A percentile compares a stretch with the other conserved stretches of the same genome.
Evolutionary conservation across 352 stramenopile genomes (phyloP).

Genomic region (Halophytophthora polymorphica): DNA sequence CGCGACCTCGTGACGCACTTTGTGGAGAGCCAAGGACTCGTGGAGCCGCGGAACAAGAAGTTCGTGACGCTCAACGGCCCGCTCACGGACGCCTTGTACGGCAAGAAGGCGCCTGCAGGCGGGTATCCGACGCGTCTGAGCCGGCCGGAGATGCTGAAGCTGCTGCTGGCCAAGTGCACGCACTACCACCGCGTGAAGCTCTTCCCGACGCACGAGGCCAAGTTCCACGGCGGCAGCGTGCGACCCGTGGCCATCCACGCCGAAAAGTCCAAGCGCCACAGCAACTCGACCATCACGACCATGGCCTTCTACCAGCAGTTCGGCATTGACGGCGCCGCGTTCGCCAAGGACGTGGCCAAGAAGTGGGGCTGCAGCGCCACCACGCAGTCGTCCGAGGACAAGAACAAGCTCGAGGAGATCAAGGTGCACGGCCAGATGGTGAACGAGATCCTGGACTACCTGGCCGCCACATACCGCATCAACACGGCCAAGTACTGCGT

Average conservation of each 20-base stretch:
- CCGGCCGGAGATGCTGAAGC: slow-evolving; percentile 49
- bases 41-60: slow-evolving; percentile 61
- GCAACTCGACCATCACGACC: slow-evolving; percentile 64
- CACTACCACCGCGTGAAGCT: slow-evolving; percentile 70
- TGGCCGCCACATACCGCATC: slow-evolving; percentile 66
- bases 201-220: slow-evolving; percentile 64
- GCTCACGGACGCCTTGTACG: slow-evolving; percentile 72
- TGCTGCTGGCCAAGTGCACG: slow-evolving; percentile 58
- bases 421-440: slow-evolving; percentile 78
- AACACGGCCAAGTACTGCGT: slow-evolving; percentile 62
- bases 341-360: slow-evolving; percentile 80
- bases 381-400: slow-evolving; percentile 47
- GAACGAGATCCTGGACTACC: slow-evolving; percentile 68
- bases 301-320: slow-evolving; percentile 80
- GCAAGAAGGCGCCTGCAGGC: slow-evolving; percentile 52
- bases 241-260: slow-evolving; percentile 65
- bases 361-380: slow-evolving; percentile 80
- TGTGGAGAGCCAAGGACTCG: slow-evolving; percentile 50
- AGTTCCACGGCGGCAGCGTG: slow-evolving; percentile 52
- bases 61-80: slow-evolving; percentile 60
- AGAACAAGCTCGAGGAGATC: slow-evolving; percentile 70
- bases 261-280: slow-evolving; percentile 66
- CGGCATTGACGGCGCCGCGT: slow-evolving; percentile 61
- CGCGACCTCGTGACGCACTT: slow-evolving; percentile 61
- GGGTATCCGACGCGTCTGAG: slow-evolving; percentile 62